Evolutionary conservation across 2,329 filamentous ascomycete genomes (phyloP).

Genomic region (Plectosphaerella sp.): DNA sequence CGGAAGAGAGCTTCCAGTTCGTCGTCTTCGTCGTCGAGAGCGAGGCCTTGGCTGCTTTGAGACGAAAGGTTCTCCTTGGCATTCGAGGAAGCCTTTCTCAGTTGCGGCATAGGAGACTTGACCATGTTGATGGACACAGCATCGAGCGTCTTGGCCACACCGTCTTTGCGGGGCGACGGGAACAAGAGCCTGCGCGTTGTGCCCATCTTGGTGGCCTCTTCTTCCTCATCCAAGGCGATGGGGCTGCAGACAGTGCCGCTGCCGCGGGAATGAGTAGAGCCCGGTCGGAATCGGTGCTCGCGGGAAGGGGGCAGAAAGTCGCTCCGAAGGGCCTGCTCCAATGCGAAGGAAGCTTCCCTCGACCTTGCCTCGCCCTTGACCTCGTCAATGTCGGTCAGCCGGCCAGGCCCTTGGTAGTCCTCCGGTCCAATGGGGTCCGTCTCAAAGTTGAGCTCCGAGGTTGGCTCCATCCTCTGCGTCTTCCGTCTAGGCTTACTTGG

Average conservation of each 20-base stretch:
- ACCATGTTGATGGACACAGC: slow-evolving; percentile 52
- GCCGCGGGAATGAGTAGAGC: slow-evolving; percentile 50
- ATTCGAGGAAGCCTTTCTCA: slow-evolving; percentile 26
- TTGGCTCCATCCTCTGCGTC: slow-evolving; percentile 29
- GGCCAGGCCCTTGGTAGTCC: background rate
- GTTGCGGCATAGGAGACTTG: slow-evolving; percentile 33
- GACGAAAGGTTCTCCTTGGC: slow-evolving; percentile 37
- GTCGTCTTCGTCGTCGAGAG: slow-evolving; percentile 29
- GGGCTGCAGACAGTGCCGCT: slow-evolving; percentile 54
- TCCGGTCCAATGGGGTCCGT: slow-evolving; percentile 48
- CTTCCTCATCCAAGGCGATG: slow-evolving; percentile 45
- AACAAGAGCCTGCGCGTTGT: slow-evolving; percentile 69
- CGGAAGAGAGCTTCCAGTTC: slow-evolving; percentile 64
- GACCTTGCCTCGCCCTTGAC: background rate
- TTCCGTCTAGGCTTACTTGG: slow-evolving; percentile 46
- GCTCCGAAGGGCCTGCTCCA: background rate
- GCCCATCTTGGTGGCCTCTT: slow-evolving; percentile 32
- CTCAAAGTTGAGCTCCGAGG: slow-evolving; percentile 49
- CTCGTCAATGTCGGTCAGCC: background rate
- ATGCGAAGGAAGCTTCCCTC: background rate
- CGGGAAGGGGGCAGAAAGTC: slow-evolving; percentile 4
- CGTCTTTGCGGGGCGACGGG: slow-evolving; percentile 67
- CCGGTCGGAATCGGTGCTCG: slow-evolving; percentile 24
- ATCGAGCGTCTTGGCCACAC: slow-evolving; percentile 56
- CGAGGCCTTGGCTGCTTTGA: slow-evolving; percentile 32